These are phyloP conservation scores for Sugiyamaella xylanicola DNA, from an alignment of 1,139 yeast species.

Conservation along the genomic window DNA sequence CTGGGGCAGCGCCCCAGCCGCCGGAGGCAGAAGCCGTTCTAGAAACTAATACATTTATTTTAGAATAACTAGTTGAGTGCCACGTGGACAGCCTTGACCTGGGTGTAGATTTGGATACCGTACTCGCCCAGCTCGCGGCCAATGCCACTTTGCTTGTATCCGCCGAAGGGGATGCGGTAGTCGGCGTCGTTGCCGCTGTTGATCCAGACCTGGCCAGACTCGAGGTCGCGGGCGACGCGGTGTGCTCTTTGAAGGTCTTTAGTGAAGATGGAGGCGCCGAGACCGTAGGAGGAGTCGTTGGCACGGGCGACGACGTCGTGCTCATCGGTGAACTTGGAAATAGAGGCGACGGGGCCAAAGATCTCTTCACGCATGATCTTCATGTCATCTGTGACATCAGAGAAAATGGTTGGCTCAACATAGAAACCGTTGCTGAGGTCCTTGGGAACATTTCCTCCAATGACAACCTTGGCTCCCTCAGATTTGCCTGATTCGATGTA, in stretches of 20 bases:
- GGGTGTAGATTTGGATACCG: constrained; percentile 72
- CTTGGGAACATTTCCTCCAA: constrained; percentile 87
- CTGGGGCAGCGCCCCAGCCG: constrained; percentile 1
- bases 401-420: constrained; percentile 68
- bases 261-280: constrained; percentile 82
- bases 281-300: constrained; percentile 72
- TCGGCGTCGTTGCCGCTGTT: constrained; percentile 82
- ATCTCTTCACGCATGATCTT: constrained; percentile 69
- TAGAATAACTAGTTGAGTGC: constrained; percentile 6
- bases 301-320: constrained; percentile 72
- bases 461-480: constrained; percentile 71
- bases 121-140: constrained; percentile 90
- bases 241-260: constrained; percentile 57
- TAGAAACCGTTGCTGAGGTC: constrained; percentile 76
- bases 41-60: background rate
- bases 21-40: background rate
- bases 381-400: constrained; percentile 64
- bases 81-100: constrained; percentile 62
- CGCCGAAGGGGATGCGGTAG: constrained; percentile 76
- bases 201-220: constrained; percentile 80
- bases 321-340: constrained; percentile 65
- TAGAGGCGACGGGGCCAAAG: constrained; percentile 82
- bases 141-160: constrained; percentile 82
- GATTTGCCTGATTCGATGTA: constrained; percentile 71
- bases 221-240: constrained; percentile 60